Evolutionary conservation across 257 asterid genomes (phyloP).

Genomic region (Lavandula angustifolia): DNA sequence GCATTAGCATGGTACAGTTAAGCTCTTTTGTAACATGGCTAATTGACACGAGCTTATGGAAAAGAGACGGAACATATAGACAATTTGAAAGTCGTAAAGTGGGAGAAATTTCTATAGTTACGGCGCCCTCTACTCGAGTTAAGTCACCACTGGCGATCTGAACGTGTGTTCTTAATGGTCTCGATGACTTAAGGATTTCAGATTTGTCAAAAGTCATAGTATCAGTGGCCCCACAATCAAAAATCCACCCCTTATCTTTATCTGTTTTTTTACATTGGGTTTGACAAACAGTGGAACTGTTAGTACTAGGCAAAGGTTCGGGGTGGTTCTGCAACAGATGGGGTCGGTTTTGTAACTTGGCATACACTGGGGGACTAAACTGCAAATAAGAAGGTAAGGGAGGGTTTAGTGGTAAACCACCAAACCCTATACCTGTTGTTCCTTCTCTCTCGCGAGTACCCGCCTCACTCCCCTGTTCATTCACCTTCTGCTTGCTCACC

Average conservation of each 20-base stretch:
- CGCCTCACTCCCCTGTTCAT: neutral
- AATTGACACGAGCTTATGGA: neutral
- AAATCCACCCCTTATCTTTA: neutral
- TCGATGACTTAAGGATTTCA: neutral
- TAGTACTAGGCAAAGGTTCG: neutral
- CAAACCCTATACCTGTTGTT: neutral
- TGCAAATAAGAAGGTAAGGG: neutral
- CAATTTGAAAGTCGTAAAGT: neutral
- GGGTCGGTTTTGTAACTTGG: neutral
- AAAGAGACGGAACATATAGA: neutral
- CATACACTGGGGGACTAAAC: neutral
- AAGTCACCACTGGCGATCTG: neutral
- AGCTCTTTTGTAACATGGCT: neutral
- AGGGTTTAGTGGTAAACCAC: conserved; percentile 1
- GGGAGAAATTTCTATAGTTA: neutral
- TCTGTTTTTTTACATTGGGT: neutral
- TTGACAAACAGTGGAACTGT: neutral
- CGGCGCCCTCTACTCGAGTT: neutral
- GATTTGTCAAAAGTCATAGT: neutral
- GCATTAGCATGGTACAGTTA: neutral
- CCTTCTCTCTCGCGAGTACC: neutral
- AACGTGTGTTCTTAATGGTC: neutral
- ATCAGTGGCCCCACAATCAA: too few species aligned
- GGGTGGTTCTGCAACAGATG: neutral
- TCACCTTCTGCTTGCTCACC: neutral